Conservation (phyloP, 345 rosid genomes). For the Fremontodendron californicum region DNA sequence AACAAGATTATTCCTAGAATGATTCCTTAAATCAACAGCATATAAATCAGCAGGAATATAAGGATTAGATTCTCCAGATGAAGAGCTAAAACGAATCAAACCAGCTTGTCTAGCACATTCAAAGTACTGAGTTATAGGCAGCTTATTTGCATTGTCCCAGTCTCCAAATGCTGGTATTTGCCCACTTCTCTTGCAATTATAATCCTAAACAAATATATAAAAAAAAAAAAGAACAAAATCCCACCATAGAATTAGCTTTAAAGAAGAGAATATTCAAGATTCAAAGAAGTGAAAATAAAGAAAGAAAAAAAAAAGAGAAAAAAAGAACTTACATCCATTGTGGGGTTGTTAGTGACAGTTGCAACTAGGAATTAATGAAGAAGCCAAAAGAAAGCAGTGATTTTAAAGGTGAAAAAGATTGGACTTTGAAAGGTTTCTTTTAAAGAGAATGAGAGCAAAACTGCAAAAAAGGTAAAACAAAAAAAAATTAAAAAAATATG, state of each 20-base stretch:
- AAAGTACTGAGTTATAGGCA: constrained; percentile 93
- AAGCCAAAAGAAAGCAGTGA: neutral
- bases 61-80: constrained; percentile 61
- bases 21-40: constrained; percentile 27
- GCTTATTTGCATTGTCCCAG: constrained; percentile 78
- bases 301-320: too few species aligned
- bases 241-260: constrained; percentile 1
- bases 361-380: neutral
- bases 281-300: neutral
- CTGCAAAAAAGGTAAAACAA: neutral
- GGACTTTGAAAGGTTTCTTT: neutral
- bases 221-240: neutral
- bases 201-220: constrained; percentile 21
- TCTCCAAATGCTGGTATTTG: constrained; percentile 88
- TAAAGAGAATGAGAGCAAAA: neutral
- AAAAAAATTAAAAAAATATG: neutral
- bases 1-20: constrained; percentile 20
- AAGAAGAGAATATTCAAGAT: neutral
- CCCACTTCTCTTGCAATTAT: constrained; percentile 62
- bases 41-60: constrained; percentile 24
- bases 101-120: constrained; percentile 94
- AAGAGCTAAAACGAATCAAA: constrained; percentile 51
- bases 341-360: neutral
- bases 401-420: neutral
- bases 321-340: constrained; percentile 24